Percentiles rank a stretch among this genome's conserved stretches.
These are phyloP conservation scores for Fomitopsis serialis DNA, from an alignment of 768 basidiomycete genomes.

Conservation along the genomic window DNA sequence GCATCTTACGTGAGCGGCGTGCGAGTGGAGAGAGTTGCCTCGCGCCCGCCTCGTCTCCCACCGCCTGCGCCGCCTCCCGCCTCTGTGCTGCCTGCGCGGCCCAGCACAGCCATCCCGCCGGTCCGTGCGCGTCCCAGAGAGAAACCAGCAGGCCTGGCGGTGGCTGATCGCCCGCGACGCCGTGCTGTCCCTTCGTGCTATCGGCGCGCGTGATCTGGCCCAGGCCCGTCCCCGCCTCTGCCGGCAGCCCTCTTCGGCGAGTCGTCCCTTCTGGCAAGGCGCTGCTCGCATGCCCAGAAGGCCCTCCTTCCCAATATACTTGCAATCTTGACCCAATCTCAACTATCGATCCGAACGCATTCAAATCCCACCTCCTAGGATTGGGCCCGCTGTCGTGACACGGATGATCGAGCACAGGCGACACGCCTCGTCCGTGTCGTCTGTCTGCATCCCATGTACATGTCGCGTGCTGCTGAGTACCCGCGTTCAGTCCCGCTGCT, in stretches of 20 bases:
- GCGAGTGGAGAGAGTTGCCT: constrained; percentile 8
- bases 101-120: too few species aligned
- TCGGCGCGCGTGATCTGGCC: background rate
- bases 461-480: too few species aligned
- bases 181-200: background rate
- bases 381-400: background rate
- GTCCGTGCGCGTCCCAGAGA: too few species aligned
- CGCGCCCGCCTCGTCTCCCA: background rate
- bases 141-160: too few species aligned
- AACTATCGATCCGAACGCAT: background rate
- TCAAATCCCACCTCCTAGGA: background rate
- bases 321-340: background rate
- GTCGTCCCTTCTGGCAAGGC: background rate
- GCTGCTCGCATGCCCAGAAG: background rate
- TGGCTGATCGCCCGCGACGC: background rate
- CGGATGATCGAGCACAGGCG: background rate
- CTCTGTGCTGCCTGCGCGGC: background rate
- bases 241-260: background rate
- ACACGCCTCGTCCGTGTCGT: background rate
- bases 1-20: constrained; percentile 1
- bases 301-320: background rate
- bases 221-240: background rate
- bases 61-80: background rate
- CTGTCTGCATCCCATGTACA: too few species aligned
- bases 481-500: background rate